phyloP scores from a whole-genome alignment of 495 filamentous ascomycete species.

The Aspergillus incahuasiensis region DNA sequence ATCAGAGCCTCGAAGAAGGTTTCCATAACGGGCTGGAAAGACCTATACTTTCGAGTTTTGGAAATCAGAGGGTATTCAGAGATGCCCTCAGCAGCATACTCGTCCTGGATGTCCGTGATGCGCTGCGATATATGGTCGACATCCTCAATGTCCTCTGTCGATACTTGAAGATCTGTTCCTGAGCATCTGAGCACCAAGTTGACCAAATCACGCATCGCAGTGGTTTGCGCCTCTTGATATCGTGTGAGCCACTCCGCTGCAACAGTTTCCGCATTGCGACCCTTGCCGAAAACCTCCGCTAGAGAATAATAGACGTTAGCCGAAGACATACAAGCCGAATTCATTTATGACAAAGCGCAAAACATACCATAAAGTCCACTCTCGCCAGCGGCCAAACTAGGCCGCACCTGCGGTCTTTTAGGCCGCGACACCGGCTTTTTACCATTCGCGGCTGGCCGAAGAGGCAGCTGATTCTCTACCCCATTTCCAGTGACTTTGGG shows the following conservation, averaged over 20 bases:
- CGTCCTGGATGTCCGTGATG: slow-evolving; percentile 73
- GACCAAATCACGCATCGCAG: slow-evolving; percentile 74
- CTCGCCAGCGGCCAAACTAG: slow-evolving; percentile 58
- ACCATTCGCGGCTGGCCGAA: slow-evolving; percentile 47
- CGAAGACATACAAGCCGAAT: neutral
- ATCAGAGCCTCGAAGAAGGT: slow-evolving; percentile 74
- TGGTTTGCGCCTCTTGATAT: slow-evolving; percentile 63
- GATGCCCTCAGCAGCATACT: slow-evolving; percentile 71
- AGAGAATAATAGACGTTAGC: slow-evolving; percentile 17
- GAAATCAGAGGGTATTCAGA: slow-evolving; percentile 93
- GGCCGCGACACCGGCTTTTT: slow-evolving; percentile 35
- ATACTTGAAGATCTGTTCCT: slow-evolving; percentile 71
- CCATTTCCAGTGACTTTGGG: slow-evolving; percentile 59
- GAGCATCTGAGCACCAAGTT: slow-evolving; percentile 83
- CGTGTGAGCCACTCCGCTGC: slow-evolving; percentile 72
- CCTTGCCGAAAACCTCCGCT: slow-evolving; percentile 81
- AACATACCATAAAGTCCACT: slow-evolving; percentile 73
- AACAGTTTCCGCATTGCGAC: slow-evolving; percentile 64
- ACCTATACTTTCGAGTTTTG: slow-evolving; percentile 61
- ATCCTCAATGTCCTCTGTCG: slow-evolving; percentile 74
- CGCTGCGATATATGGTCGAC: slow-evolving; percentile 69
- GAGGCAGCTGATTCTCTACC: slow-evolving; percentile 43
- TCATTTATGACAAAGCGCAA: neutral
- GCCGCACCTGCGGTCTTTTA: slow-evolving; percentile 54
- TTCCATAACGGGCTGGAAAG: slow-evolving; percentile 71